Conservation (phyloP, 202 grass and related monocot species). For the Setaria viridis region DNA sequence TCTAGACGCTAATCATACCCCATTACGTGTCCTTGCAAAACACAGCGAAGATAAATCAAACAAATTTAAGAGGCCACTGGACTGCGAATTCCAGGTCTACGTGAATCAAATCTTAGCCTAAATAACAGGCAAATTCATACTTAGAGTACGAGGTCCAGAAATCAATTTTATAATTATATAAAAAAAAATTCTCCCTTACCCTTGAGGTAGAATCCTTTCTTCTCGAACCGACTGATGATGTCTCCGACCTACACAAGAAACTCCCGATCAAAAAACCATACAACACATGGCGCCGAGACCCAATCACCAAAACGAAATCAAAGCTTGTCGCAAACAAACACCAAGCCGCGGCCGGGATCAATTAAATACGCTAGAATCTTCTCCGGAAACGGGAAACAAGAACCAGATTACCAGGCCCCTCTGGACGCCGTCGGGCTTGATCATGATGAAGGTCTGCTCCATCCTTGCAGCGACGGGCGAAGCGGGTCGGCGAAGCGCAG, state of each 20-base stretch:
- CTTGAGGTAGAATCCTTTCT: slow-evolving; percentile 98
- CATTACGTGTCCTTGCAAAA: not conserved
- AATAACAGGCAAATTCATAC: not conserved
- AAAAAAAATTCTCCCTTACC: slow-evolving; percentile 42
- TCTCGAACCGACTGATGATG: slow-evolving; percentile 89
- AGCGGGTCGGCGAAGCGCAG: not conserved
- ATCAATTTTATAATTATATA: not conserved
- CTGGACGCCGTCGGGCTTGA: slow-evolving; percentile 97
- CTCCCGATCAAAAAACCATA: not conserved
- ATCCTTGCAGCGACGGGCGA: slow-evolving; percentile 33
- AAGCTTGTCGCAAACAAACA: not conserved
- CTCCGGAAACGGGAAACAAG: not conserved
- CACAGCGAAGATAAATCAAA: not conserved
- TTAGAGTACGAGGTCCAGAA: not conserved
- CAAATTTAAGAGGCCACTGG: not conserved
- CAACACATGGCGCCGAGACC: not conserved
- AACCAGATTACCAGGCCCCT: slow-evolving; percentile 65
- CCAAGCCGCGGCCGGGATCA: not conserved
- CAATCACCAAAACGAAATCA: not conserved
- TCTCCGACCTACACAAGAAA: slow-evolving; percentile 69
- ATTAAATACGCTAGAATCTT: not conserved
- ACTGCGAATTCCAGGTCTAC: not conserved
- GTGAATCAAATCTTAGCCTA: not conserved
- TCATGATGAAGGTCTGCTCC: slow-evolving; percentile 97
- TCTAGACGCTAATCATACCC: not conserved